Conservation (phyloP, 257 asterid species). For the Nicotiana knightiana region DNA sequence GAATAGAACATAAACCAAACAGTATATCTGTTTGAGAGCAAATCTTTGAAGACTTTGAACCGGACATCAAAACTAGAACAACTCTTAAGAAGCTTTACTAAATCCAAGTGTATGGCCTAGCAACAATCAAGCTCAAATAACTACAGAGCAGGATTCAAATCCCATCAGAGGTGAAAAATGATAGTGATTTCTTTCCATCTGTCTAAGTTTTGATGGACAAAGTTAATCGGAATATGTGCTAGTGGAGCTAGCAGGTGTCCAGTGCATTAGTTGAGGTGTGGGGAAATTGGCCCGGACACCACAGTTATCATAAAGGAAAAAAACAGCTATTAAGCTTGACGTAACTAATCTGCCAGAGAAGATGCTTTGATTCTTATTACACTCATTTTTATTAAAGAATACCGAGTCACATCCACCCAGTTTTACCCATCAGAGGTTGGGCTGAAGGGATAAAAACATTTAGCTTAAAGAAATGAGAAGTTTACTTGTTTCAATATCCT, state of each 20-base stretch:
- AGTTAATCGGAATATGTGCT: not conserved
- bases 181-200: not conserved
- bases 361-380: not conserved
- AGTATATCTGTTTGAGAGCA: not conserved
- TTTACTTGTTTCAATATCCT: not conserved
- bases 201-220: not conserved
- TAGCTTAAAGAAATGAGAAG: not conserved
- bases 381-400: not conserved
- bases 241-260: not conserved
- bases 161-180: not conserved
- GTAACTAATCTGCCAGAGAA: not conserved
- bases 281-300: not conserved
- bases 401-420: not conserved
- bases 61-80: not conserved
- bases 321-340: not conserved
- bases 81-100: conserved; percentile 2
- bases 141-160: not conserved
- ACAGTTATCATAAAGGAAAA: not conserved
- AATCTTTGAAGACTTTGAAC: not conserved
- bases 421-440: not conserved
- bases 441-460: not conserved
- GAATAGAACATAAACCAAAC: not conserved
- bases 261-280: not conserved
- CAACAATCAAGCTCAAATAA: not conserved
- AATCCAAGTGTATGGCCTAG: not conserved